A percentile compares a stretch with the other conserved stretches of the same genome.
phyloP scores from a whole-genome alignment of 2,329 filamentous ascomycete species.

The Neofusicoccum ribis region DNA sequence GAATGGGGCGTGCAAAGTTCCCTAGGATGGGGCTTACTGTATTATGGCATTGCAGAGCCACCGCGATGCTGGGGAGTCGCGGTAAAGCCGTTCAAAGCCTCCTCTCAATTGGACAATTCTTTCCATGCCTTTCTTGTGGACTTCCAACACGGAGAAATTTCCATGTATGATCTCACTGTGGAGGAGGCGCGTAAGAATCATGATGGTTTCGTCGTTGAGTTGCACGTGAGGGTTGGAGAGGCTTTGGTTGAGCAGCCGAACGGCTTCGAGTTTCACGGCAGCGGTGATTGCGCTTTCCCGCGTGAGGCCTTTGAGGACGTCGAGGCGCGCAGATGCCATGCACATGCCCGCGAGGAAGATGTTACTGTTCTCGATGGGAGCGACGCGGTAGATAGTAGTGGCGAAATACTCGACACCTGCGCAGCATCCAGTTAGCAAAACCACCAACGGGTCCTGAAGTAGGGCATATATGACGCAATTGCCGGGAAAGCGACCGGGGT shows the following conservation, averaged over 20 bases:
- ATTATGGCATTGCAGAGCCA: conserved; percentile 6
- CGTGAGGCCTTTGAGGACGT: not conserved
- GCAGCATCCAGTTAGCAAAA: not conserved
- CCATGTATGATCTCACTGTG: conserved; percentile 6
- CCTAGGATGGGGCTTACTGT: not conserved
- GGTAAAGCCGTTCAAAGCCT: not conserved
- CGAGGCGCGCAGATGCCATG: conserved; percentile 4
- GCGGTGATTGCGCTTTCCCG: conserved; percentile 5
- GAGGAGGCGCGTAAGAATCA: conserved; percentile 1
- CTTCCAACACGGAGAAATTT: conserved; percentile 1
- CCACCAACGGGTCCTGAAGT: no score
- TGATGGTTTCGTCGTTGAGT: conserved; percentile 4
- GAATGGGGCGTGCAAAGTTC: not conserved
- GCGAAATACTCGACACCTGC: conserved; percentile 9
- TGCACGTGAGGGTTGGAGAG: not conserved
- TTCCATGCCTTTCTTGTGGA: conserved; percentile 2
- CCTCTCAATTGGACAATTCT: conserved; percentile 6
- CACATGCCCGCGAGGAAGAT: conserved; percentile 11
- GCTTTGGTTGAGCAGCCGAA: conserved; percentile 8
- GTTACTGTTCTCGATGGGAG: conserved; percentile 7
- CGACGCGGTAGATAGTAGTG: conserved; percentile 3
- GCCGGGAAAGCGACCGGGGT: not conserved
- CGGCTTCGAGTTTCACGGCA: conserved; percentile 5
- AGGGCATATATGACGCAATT: not conserved
- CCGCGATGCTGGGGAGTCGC: conserved; percentile 3